Percentiles rank a stretch among this genome's conserved stretches.
Evolutionary conservation across 208 protist species (phyloP).

Genomic region (Acanthamoeba culbertsoni): DNA sequence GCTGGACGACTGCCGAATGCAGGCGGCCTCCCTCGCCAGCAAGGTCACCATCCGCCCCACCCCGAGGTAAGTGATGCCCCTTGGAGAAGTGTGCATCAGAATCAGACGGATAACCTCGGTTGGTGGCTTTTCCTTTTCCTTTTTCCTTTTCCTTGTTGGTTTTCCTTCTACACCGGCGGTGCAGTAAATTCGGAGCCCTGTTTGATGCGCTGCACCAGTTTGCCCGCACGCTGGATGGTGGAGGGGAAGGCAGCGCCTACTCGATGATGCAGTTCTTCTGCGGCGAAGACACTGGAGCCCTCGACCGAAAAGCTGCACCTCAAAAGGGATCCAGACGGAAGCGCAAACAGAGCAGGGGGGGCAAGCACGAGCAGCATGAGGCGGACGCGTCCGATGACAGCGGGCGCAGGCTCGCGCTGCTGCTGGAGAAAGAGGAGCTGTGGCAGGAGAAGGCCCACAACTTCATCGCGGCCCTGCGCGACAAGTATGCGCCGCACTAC

Average conservation of each 20-base stretch:
- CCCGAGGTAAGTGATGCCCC: background rate
- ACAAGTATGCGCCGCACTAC: slow-evolving; percentile 50
- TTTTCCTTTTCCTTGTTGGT: background rate
- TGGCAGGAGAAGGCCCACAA: slow-evolving; percentile 61
- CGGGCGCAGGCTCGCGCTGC: background rate
- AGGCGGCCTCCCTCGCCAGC: background rate
- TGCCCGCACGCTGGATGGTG: slow-evolving; percentile 15
- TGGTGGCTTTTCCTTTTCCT: background rate
- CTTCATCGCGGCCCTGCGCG: slow-evolving; percentile 28
- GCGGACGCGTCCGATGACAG: background rate
- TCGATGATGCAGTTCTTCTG: slow-evolving; percentile 17
- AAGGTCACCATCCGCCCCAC: slow-evolving; percentile 34
- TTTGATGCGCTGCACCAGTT: slow-evolving; percentile 53
- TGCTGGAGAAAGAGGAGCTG: slow-evolving; percentile 40
- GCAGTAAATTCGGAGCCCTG: slow-evolving; percentile 11
- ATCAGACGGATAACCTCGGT: no score
- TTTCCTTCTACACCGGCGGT: background rate
- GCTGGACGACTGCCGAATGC: background rate
- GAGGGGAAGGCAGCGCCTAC: background rate
- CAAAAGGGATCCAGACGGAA: background rate
- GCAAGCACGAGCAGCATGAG: background rate
- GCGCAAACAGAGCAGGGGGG: background rate
- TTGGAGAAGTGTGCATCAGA: no score
- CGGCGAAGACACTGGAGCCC: background rate
- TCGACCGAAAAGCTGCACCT: background rate